Conservation (phyloP, 1,284 basidiomycete species). For the Tilletia indica region DNA sequence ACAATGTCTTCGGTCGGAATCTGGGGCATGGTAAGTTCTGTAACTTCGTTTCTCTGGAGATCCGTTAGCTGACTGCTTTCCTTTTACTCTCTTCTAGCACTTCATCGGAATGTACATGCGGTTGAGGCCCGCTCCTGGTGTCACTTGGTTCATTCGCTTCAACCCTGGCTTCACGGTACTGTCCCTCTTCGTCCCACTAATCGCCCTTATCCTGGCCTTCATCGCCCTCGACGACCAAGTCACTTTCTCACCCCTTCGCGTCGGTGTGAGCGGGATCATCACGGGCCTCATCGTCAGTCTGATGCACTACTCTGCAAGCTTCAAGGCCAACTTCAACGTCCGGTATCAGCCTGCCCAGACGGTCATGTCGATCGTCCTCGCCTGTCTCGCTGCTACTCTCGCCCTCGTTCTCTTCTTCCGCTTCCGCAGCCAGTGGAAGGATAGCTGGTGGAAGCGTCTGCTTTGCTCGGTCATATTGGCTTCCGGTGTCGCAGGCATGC, state of each 20-base stretch:
- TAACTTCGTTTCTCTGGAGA: too few species aligned
- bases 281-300: constrained; percentile 71
- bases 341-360: constrained; percentile 56
- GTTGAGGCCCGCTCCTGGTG: constrained; percentile 53
- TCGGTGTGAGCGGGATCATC: constrained; percentile 66
- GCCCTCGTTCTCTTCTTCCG: constrained; percentile 61
- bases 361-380: constrained; percentile 59
- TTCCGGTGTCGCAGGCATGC: constrained; percentile 61
- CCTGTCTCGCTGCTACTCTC: constrained; percentile 59
- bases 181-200: constrained; percentile 59
- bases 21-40: constrained; percentile 39
- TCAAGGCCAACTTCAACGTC: constrained; percentile 54
- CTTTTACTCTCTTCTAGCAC: constrained; percentile 48
- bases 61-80: neutral
- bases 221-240: constrained; percentile 59
- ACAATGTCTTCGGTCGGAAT: constrained; percentile 52
- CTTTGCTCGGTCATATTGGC: constrained; percentile 58
- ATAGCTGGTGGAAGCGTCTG: constrained; percentile 60
- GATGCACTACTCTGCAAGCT: constrained; percentile 61
- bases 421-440: constrained; percentile 60
- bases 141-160: constrained; percentile 58
- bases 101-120: constrained; percentile 60
- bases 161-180: constrained; percentile 60
- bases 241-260: constrained; percentile 56
- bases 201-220: constrained; percentile 59